phyloP scores from a whole-genome alignment of 306 rosid species.

The Quercus variabilis region DNA sequence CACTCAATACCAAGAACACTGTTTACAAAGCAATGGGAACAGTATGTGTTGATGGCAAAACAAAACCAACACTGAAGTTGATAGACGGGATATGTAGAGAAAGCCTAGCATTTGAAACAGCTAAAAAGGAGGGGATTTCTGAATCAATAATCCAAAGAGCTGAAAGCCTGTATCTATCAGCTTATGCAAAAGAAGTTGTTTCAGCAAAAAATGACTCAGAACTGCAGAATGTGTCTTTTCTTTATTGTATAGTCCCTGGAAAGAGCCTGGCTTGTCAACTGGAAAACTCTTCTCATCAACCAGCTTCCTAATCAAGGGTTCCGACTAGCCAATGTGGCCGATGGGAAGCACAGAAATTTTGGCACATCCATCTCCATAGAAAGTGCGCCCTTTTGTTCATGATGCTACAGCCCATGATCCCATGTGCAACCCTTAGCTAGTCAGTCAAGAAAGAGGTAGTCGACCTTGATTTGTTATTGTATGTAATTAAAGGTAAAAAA shows the following conservation, averaged over 20 bases:
- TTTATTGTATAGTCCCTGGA: constrained; percentile 64
- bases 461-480: constrained; percentile 1
- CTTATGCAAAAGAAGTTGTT: constrained; percentile 41
- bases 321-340: constrained; percentile 60
- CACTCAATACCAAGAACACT: constrained; percentile 59
- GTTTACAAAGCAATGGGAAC: constrained; percentile 85
- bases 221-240: constrained; percentile 53
- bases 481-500: neutral
- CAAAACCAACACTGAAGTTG: constrained; percentile 85
- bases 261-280: constrained; percentile 89
- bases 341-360: constrained; percentile 85
- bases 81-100: constrained; percentile 78
- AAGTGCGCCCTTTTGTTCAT: constrained; percentile 29
- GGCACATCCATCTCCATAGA: constrained; percentile 62
- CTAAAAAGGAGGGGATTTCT: constrained; percentile 73
- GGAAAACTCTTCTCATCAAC: constrained; percentile 89
- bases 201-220: constrained; percentile 24
- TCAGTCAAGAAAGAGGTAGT: constrained; percentile 6
- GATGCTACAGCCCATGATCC: neutral
- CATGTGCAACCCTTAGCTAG: constrained; percentile 8
- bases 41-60: constrained; percentile 49
- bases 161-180: constrained; percentile 61
- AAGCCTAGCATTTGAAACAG: constrained; percentile 98
- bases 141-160: constrained; percentile 75
- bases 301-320: constrained; percentile 77